Base-by-base conservation (phyloP, 1,284 basidiomycete genomes). In the Boletus semigastroideus region DNA sequence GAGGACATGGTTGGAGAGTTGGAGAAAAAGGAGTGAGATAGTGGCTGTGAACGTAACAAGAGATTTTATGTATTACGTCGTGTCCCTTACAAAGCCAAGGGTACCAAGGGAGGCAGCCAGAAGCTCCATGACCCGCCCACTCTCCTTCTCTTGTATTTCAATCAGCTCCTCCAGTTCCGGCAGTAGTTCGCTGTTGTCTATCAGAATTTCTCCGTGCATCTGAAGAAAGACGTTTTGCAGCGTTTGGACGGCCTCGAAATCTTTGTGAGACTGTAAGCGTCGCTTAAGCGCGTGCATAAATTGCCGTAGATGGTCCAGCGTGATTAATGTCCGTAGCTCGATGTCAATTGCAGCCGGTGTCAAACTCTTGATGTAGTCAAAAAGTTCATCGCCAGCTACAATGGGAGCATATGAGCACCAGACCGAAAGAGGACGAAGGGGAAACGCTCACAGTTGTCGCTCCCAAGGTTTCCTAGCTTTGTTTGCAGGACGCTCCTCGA, bases 171-270 rank as follows among this genome's bases (percentile, higher is more conserved):
- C 76, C 59, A 96, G 63, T 19, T 77, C 77, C 1, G 63, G 64
- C 49, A 72, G 71, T 52, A 94, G 60, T 66, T 92, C 91, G 34
- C 67, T 60, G 63, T 90, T 90, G 20, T 73, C 77, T 31, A 94
- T 77, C 30, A 98, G 73, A 1, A 86, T 74, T 53, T 98, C 94
- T 1, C 87, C 87, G 65, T 99, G 95, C 50, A 93, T 79, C 17
- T 82, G 81, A 22, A 98, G 72, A 69, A 97, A 92, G 1, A 96
- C 88, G 55, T 81, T 84, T 59, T 95, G 79, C 67, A 96, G 78
- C 0, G 94, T 85, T 71, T 99, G 94, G 2, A 98, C 90, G 10
- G 93, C 94, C 71, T 99, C 96, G 65, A 96, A 99, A 71, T 99
- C 96, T 46, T 84, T 82, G 61, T 88, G 90, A 16, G 88, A 89